Conservation (phyloP, 768 basidiomycete genomes). For the Lentinula raphanica region DNA sequence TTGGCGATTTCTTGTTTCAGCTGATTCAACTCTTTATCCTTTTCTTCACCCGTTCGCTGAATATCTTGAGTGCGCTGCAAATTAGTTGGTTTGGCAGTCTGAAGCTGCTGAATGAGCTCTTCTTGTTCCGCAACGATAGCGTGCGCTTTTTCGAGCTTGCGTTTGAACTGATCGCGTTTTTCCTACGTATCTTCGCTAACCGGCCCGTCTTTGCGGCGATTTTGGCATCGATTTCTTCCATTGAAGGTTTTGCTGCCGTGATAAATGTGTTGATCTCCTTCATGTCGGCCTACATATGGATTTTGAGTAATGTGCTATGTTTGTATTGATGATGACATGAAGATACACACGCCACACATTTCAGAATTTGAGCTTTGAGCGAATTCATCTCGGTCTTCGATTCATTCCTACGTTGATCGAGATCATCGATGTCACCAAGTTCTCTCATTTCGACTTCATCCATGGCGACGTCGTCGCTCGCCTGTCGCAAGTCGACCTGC, state of each 20-base stretch:
- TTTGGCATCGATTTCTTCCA: slow-evolving; percentile 26
- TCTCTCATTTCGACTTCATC: slow-evolving; percentile 34
- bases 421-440: slow-evolving; percentile 43
- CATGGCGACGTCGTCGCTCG: slow-evolving; percentile 29
- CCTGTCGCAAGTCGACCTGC: slow-evolving; percentile 28
- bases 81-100: slow-evolving; percentile 28
- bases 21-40: slow-evolving; percentile 25
- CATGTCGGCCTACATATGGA: slow-evolving; percentile 44
- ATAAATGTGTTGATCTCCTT: slow-evolving; percentile 41
- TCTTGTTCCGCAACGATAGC: background rate
- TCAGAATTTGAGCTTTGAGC: slow-evolving; percentile 38
- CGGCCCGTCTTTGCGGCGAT: slow-evolving; percentile 51
- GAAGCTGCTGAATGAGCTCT: slow-evolving; percentile 16
- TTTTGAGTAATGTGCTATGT: too few species aligned
- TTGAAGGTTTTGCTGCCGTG: background rate
- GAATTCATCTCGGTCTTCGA: slow-evolving; percentile 35
- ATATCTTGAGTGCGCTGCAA: slow-evolving; percentile 23
- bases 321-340: too few species aligned
- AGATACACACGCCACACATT: slow-evolving; percentile 40
- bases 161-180: slow-evolving; percentile 54
- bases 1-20: slow-evolving; percentile 39
- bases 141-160: slow-evolving; percentile 45
- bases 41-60: slow-evolving; percentile 29
- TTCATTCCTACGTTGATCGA: slow-evolving; percentile 32
- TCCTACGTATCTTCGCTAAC: slow-evolving; percentile 53